phyloP scores from a whole-genome alignment of 805 yeast genomes.

The Candida ortonii region DNA sequence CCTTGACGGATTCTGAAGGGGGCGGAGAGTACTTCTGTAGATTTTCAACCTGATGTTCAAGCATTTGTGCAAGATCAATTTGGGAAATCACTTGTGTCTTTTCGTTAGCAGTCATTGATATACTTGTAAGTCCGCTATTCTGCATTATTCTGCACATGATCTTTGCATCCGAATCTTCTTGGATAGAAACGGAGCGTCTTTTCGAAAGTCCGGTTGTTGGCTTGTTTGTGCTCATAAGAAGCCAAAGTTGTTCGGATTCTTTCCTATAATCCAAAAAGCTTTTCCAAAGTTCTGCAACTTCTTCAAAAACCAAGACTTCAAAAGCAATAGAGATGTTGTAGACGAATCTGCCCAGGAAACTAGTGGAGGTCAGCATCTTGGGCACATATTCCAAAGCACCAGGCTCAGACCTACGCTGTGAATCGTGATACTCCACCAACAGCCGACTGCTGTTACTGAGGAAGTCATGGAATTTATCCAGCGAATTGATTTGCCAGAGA shows the following conservation, averaged over 20 bases:
- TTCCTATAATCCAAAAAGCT: slow-evolving; percentile 38
- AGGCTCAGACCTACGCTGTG: background rate
- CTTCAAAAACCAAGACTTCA: slow-evolving; percentile 47
- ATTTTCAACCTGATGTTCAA: slow-evolving; percentile 52
- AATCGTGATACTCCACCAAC: slow-evolving; percentile 30
- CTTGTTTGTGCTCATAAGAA: slow-evolving; percentile 23
- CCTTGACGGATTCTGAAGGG: slow-evolving; percentile 42
- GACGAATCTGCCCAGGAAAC: slow-evolving; percentile 48
- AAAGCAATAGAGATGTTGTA: slow-evolving; percentile 38
- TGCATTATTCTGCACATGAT: slow-evolving; percentile 12
- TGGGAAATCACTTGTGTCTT: slow-evolving; percentile 43
- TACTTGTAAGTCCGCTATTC: slow-evolving; percentile 8
- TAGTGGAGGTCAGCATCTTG: slow-evolving; percentile 34
- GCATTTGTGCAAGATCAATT: slow-evolving; percentile 46
- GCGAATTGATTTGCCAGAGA: slow-evolving; percentile 46
- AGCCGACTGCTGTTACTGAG: slow-evolving; percentile 32
- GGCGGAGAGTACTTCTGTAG: slow-evolving; percentile 52
- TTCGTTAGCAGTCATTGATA: slow-evolving; percentile 1
- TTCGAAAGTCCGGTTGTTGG: slow-evolving; percentile 4
- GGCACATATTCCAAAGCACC: slow-evolving; percentile 16
- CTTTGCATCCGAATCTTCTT: slow-evolving; percentile 9
- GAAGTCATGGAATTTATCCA: slow-evolving; percentile 46
- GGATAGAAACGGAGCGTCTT: slow-evolving; percentile 5
- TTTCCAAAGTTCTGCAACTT: slow-evolving; percentile 41
- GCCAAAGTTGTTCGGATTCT: slow-evolving; percentile 20